These are phyloP conservation scores for Incumbomyces lentus DNA, from an alignment of 2,329 filamentous ascomycete species.

Conservation along the genomic window DNA sequence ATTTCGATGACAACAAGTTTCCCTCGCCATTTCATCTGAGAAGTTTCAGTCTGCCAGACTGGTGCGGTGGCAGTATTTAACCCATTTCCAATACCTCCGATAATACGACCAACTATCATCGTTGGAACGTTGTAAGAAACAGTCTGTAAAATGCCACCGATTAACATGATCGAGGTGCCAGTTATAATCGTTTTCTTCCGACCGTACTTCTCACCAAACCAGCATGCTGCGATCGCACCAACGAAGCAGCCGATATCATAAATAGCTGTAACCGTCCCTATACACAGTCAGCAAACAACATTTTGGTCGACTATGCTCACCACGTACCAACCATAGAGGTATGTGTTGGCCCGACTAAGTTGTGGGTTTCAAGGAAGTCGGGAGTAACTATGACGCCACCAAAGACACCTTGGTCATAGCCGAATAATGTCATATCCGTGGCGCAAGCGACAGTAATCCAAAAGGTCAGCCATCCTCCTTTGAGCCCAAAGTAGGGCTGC, in stretches of 20 bases:
- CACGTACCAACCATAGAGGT: slow-evolving; percentile 17
- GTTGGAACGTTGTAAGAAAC: slow-evolving; percentile 35
- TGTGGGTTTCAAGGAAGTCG: slow-evolving; percentile 41
- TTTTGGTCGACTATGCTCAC: not conserved
- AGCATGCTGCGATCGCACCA: slow-evolving; percentile 42
- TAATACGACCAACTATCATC: slow-evolving; percentile 42
- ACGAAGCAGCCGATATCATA: slow-evolving; percentile 53
- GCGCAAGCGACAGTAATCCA: slow-evolving; percentile 42
- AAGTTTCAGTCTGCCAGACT: slow-evolving; percentile 43
- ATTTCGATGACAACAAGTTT: slow-evolving; percentile 40
- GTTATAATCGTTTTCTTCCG: slow-evolving; percentile 37
- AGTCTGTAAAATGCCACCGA: slow-evolving; percentile 40
- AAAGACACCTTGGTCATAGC: slow-evolving; percentile 45
- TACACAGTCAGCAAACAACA: not conserved
- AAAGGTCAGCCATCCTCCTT: slow-evolving; percentile 47
- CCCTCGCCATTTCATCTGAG: slow-evolving; percentile 34
- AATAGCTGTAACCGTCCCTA: slow-evolving; percentile 44
- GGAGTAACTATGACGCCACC: slow-evolving; percentile 46
- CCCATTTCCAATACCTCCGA: slow-evolving; percentile 40
- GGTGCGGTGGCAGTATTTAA: slow-evolving; percentile 42
- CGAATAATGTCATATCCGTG: slow-evolving; percentile 39
- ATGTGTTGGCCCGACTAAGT: slow-evolving; percentile 31
- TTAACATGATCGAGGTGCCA: slow-evolving; percentile 39
- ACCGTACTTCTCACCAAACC: slow-evolving; percentile 38
- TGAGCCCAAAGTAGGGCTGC: slow-evolving; percentile 42